These are phyloP conservation scores for Aquilaria sinensis DNA, from an alignment of 345 rosid genomes.

Conservation along the genomic window DNA sequence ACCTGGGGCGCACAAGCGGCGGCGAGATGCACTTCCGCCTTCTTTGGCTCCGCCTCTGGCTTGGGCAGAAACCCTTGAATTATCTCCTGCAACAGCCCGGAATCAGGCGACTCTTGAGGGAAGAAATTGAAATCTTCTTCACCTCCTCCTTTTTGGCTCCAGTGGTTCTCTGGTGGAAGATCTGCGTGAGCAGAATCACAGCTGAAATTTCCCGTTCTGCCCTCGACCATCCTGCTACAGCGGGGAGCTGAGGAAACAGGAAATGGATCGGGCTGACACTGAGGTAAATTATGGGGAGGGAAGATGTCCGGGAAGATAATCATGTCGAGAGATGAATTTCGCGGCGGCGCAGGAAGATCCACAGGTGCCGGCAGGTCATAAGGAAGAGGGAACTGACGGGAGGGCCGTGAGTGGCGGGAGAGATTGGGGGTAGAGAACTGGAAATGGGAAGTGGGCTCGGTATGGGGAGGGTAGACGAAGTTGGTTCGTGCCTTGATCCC, in stretches of 20 bases:
- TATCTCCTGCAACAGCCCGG: constrained; percentile 80
- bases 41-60: constrained; percentile 24
- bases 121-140: constrained; percentile 30
- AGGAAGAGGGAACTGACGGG: constrained; percentile 15
- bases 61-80: constrained; percentile 64
- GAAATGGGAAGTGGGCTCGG: constrained; percentile 24
- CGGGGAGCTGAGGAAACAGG: not conserved
- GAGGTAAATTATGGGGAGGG: constrained; percentile 11
- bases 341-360: constrained; percentile 12
- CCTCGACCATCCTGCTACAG: constrained; percentile 2
- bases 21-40: constrained; percentile 1
- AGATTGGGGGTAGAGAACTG: constrained; percentile 25
- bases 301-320: constrained; percentile 47
- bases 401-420: constrained; percentile 23
- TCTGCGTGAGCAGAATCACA: not conserved
- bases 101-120: constrained; percentile 47
- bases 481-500: constrained; percentile 91
- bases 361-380: constrained; percentile 12
- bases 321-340: constrained; percentile 33
- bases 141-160: not conserved
- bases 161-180: constrained; percentile 9
- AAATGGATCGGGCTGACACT: constrained; percentile 12
- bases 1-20: constrained; percentile 2
- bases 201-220: not conserved
- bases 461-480: constrained; percentile 51